Base-by-base conservation (phyloP, 1,284 basidiomycete genomes). In the Puccinia sorghi region DNA sequence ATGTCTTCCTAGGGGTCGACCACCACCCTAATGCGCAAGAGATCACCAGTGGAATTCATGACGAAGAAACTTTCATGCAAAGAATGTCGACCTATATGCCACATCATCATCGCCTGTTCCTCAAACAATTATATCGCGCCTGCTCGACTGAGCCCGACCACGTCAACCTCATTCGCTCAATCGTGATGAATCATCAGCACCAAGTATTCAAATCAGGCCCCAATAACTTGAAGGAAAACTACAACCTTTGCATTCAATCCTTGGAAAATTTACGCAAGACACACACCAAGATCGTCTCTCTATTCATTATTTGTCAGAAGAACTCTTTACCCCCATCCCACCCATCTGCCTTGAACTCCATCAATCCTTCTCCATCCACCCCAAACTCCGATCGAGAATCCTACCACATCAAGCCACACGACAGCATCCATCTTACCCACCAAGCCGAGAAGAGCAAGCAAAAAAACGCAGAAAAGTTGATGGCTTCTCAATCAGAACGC, bases 31-130 rank as follows among this genome's bases (percentile, higher is more conserved):
- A 83, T 43, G 71, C 80, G 17, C 81, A 83, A 41, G 80, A 83
- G 73, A 54, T 73, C 7, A 72, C 56, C 48, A 54, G 25, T 27
- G 87, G 56, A 27, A 70, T 74, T 12, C 9, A 59, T 6, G 69
- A 79, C 6, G 80, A 87, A 80, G 84, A 85, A 37, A 87, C 87
- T 0, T 91, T 94, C 85, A 88, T 94, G 66, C 87, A 89, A 54
- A 89, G 91, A 73, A 94, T 95, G 93, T 89, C 91, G 81, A 85
- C 86, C 13, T 96, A 95, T 86, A 97, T 97, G 94, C 94, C 94
- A 0, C 89, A 89, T 3, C 91, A 92, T 82, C 96, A 98, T 85
- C 91, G 95, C 59, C 87, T 89, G 22, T 98, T 98, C 87, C 88
- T 98, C 52, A 87, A 88, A 61, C 93, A 97, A 83, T 89, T 98